Evolutionary conservation across 257 asterid species (phyloP).

Genomic region (Nicotiana paniculata): DNA sequence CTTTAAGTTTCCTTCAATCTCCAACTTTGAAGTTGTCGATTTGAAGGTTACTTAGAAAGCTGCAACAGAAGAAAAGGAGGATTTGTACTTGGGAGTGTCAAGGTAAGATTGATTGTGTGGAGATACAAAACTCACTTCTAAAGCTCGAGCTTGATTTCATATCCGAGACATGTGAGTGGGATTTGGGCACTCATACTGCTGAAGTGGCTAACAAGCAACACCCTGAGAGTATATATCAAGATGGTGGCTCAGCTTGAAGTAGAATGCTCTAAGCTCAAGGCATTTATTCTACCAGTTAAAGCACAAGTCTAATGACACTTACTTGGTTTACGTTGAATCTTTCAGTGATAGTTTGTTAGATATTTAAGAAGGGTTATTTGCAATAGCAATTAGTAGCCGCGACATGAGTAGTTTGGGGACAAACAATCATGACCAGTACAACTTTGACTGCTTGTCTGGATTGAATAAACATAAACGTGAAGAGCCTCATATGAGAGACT

Average conservation of each 20-base stretch:
- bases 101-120: not conserved
- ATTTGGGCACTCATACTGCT: conserved; percentile 53
- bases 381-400: conserved; percentile 24
- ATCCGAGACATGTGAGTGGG: conserved; percentile 43
- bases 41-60: not conserved
- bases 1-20: not conserved
- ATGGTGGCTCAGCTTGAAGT: conserved; percentile 64
- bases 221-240: conserved; percentile 41
- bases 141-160: conserved; percentile 36
- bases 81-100: not conserved
- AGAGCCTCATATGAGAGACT: conserved; percentile 22
- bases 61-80: not conserved
- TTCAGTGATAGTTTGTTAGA: conserved; percentile 56
- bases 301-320: conserved; percentile 32
- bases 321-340: conserved; percentile 41
- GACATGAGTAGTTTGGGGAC: conserved; percentile 28
- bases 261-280: conserved; percentile 61
- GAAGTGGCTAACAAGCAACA: conserved; percentile 77
- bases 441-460: conserved; percentile 13
- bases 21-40: not conserved
- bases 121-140: conserved; percentile 41
- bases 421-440: conserved; percentile 11
- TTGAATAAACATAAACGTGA: conserved; percentile 18
- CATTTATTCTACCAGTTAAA: conserved; percentile 25
- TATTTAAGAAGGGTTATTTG: conserved; percentile 35